Conservation (phyloP, 208 protist species). For the Crithidia expoeki region DNA sequence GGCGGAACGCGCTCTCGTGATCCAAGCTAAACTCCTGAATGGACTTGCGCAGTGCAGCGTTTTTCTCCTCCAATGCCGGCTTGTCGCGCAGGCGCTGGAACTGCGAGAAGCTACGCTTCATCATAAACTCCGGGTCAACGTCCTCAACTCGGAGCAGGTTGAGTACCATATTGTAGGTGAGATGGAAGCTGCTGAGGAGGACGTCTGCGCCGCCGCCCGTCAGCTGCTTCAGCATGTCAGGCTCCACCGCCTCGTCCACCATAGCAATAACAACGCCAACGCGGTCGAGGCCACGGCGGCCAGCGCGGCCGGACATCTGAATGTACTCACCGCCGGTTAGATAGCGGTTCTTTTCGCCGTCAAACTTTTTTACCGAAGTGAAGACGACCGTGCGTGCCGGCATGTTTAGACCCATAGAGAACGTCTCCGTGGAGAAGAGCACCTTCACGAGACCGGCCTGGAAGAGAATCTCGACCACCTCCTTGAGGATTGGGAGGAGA, state of each 20-base stretch:
- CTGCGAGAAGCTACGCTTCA: constrained; percentile 97
- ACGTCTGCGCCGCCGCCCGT: constrained; percentile 94
- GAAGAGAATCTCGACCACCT: constrained; percentile 99
- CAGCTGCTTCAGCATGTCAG: constrained; percentile 93
- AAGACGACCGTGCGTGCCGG: constrained; percentile 99
- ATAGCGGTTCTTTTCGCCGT: constrained; percentile 96
- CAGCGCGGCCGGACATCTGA: constrained; percentile 99
- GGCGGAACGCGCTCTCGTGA: constrained; percentile 79
- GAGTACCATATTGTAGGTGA: constrained; percentile 99
- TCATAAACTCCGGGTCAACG: constrained; percentile 97
- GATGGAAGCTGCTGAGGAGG: constrained; percentile 96
- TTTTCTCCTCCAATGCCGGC: constrained; percentile 81
- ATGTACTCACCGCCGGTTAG: constrained; percentile 99
- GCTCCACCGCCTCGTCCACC: constrained; percentile 97
- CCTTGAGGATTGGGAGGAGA: constrained; percentile 99
- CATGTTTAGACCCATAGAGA: constrained; percentile 99
- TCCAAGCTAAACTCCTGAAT: constrained; percentile 73
- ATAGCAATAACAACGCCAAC: constrained; percentile 99
- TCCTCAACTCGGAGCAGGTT: constrained; percentile 98
- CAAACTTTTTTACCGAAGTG: constrained; percentile 98
- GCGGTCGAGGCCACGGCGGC: constrained; percentile 98
- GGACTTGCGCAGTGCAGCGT: constrained; percentile 51
- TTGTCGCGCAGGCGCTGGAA: constrained; percentile 94
- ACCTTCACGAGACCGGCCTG: constrained; percentile 98
- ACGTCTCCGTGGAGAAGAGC: constrained; percentile 99